Base-by-base conservation (phyloP, 2,329 filamentous ascomycete genomes). In the Botryotinia narcissicola region DNA sequence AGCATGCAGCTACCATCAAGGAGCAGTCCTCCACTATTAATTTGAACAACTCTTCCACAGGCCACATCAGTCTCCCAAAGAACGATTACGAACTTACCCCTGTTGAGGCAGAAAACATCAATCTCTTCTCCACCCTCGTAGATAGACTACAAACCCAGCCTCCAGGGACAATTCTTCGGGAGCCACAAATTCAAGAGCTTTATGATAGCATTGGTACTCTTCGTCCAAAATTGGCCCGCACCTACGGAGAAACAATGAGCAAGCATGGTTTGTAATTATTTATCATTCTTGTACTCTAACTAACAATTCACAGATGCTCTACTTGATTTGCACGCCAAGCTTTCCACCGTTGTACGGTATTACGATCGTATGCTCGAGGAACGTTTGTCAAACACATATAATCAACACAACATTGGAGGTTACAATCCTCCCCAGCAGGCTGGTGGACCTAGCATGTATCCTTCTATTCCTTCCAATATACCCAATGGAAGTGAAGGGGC, bases 301-400 rank as follows among this genome's bases (percentile, higher is more conserved):
- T 71, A 70, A 70, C 29, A 42, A 83, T 87, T 12, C 10, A 35
- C 75, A 96, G 95, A 99, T 81, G 96, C 95, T 0, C 87, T 99
- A 16, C 88, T 98, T 37, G 96, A 99, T 81, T 86, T 99, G 0
- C 96, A 99, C 81, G 93, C 94, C 29, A 99, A 99, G 81, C 86
- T 99, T 37, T 96, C 95, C 0, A 98, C 95, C 0, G 96, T 98
- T 40, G 96, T 99, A 8, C 90, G 96, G 48, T 98, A 98, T 81
- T 99, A 99, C 81, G 96, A 99, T 82, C 91, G 94, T 59, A 98
- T 99, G 96, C 87, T 99, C 25, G 96, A 99, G 83, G 96, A 99
- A 76, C 90, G 96, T 57, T 86, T 99, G 40, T 97, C 94, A 14
- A 97, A 92, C 81, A 95, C 96, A 2, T 98, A 98, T 81, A 92